Evolutionary conservation across 192 early-diverging fungal genomes (phyloP), one percentile per base, ranked within the genome.

Genomic region (Umbelopsis vinacea): DNA sequence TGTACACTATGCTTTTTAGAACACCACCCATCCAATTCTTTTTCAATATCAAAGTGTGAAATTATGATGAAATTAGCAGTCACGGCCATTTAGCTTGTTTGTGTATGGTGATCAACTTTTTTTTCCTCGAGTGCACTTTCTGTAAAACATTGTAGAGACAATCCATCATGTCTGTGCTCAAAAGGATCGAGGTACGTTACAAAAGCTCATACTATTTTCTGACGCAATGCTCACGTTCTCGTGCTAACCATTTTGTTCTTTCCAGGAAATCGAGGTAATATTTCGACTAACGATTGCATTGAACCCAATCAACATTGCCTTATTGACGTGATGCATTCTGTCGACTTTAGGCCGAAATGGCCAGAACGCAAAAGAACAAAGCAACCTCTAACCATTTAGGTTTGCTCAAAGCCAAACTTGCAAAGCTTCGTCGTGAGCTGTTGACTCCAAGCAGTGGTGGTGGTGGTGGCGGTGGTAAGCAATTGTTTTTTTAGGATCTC

Each of bases 361-460:
- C 92, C 68, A 85, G 88, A 53, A 94, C 94, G 66, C 95, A 97
- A 81, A 96, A 95, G 86, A 97, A 97, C 85, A 96, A 96, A 84
- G 95, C 95, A 75, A 98, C 97, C 22, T 91, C 94, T 14, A 93
- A 90, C 79, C 97, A 98, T 82, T 85, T 98, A 87, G 97, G 95
- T 72, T 83, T 84, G 37, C 85, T 94, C 71, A 97, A 99, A 83
- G 97, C 97, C 74, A 99, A 99, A 86, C 84, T 99, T 46, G 97
- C 97, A 71, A 99, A 99, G 83, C 86, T 98, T 69, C 84, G 92
- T 74, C 90, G 96, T 82, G 96, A 99, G 87, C 89, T 99, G 57
- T 81, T 99, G 46, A 95, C 92, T 22, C 95, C 96, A 4, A 74
- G 89, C 2, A 87, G 90, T 66, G 89, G 92, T 60, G 90, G 95